These are phyloP conservation scores for Fragaria iinumae DNA, from an alignment of 306 rosid species.

Conservation along the genomic window DNA sequence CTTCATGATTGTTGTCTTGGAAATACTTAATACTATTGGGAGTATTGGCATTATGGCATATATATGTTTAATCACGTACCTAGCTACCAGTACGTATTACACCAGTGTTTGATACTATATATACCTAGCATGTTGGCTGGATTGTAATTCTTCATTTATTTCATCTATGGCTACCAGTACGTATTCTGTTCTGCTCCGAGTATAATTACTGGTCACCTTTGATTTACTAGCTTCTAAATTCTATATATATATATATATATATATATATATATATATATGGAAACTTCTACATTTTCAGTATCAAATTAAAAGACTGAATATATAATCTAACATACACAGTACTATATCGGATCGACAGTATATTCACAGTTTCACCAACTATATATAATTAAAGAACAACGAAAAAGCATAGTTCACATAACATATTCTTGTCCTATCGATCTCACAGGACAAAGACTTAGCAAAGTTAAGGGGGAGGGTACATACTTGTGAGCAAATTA, in stretches of 20 bases:
- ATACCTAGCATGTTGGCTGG: background rate
- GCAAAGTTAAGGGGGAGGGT: no score
- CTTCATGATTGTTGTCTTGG: background rate
- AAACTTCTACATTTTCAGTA: background rate
- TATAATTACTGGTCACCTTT: background rate
- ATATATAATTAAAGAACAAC: background rate
- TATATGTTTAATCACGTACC: background rate
- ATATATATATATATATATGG: background rate
- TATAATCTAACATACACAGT: background rate
- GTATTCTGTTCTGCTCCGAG: constrained; percentile 13
- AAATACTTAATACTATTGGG: background rate
- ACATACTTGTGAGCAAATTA: no score
- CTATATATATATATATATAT: background rate
- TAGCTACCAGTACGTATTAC: background rate
- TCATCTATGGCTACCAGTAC: constrained; percentile 24
- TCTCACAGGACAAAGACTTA: no score
- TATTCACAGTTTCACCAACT: background rate
- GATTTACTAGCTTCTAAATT: background rate
- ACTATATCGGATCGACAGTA: background rate
- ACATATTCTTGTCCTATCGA: no score
- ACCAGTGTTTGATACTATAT: background rate
- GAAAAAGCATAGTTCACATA: background rate
- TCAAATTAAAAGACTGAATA: background rate
- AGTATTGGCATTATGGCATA: background rate
- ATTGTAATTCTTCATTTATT: background rate